Base-by-base conservation (phyloP, 345 rosid species). In the Combretum micranthum region DNA sequence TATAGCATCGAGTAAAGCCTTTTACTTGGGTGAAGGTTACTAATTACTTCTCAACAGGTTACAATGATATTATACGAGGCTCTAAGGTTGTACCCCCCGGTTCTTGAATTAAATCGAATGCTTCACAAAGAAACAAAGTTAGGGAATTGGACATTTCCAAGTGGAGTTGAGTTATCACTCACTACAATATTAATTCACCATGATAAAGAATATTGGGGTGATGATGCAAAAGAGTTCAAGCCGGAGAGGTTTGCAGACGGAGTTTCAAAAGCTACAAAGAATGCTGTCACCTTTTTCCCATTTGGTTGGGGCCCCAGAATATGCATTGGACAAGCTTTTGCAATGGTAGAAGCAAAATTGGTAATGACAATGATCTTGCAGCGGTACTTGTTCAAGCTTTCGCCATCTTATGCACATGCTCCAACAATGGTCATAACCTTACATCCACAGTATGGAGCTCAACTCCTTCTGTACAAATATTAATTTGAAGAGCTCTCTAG, bases 391-490 rank as follows among this genome's bases (percentile, higher is more conserved):
- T 75, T 82, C 42, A 52, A 72, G 72, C 76, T 80, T 19, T 76
- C 83, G 13, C 77, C 83, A 22, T 67, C 86, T 9, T 80, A 78
- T 72, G 50, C 67, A 8, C 93, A 80, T 47, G 72, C 88, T 56
- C 84, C 92, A 0, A 10, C 54, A 15, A 70, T 77, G 15, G 67
- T 69, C 21, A 59, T 75, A 60, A 74, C 64, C n/a, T 84, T 83
- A 54, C 77, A 80, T 53, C 88, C 88, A 48, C 82, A 64, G 50
- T 73, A 77, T 42, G 82, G 86, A 4, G 81, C 80, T 61, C 85
- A 65, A 32, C 39, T 32, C 39, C 5, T 32, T 32, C 39, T 32
- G 9, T 11, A 11, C 39, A 32, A 32, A 32, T 32, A 32, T 11
- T 32, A 11, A 32, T 32, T 9, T 7, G 39, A 32, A 32, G 39